Evolutionary conservation across 805 yeast genomes (phyloP).

Genomic region (Cyberlindnera maclurae): DNA sequence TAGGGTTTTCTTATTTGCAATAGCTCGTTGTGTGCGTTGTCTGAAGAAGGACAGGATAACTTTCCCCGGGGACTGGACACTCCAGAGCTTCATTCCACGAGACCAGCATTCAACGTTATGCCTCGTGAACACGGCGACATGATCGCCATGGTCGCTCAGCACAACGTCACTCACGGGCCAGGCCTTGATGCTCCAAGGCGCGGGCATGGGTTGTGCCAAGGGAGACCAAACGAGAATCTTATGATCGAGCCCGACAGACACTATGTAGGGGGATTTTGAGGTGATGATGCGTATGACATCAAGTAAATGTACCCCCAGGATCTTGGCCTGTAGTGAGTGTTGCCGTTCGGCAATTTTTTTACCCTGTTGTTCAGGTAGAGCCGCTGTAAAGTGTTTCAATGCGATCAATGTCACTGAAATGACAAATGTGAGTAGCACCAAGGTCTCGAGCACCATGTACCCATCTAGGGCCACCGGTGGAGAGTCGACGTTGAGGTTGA

Average conservation of each 20-base stretch:
- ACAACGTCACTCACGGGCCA: conserved; percentile 59
- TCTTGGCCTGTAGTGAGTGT: conserved; percentile 30
- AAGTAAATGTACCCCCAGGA: conserved; percentile 47
- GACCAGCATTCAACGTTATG: too few relatives aligned
- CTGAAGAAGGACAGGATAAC: conserved; percentile 42
- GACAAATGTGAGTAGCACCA: conserved; percentile 43
- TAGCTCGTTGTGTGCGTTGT: conserved; percentile 42
- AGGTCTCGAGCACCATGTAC: conserved; percentile 49
- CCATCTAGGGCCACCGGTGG: conserved; percentile 29
- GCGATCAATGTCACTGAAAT: conserved; percentile 40
- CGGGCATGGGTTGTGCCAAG: conserved; percentile 37
- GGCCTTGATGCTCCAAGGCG: conserved; percentile 22
- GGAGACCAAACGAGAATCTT: conserved; percentile 72
- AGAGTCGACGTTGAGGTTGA: not conserved
- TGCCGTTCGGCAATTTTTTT: conserved; percentile 12
- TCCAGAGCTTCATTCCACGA: too few relatives aligned
- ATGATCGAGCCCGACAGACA: conserved; percentile 70
- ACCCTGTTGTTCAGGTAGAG: conserved; percentile 12
- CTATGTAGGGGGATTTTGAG: conserved; percentile 54
- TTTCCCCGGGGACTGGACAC: too few relatives aligned
- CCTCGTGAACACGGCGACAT: conserved; percentile 46
- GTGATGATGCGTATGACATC: conserved; percentile 60
- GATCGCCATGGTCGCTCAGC: conserved; percentile 52
- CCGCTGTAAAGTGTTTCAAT: conserved; percentile 32
- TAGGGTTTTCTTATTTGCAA: conserved; percentile 26